Percentiles rank a stretch among this genome's conserved stretches.
Conservation (phyloP, 371 early-diverging fungal genomes). For the Rhizomucor miehei region DNA sequence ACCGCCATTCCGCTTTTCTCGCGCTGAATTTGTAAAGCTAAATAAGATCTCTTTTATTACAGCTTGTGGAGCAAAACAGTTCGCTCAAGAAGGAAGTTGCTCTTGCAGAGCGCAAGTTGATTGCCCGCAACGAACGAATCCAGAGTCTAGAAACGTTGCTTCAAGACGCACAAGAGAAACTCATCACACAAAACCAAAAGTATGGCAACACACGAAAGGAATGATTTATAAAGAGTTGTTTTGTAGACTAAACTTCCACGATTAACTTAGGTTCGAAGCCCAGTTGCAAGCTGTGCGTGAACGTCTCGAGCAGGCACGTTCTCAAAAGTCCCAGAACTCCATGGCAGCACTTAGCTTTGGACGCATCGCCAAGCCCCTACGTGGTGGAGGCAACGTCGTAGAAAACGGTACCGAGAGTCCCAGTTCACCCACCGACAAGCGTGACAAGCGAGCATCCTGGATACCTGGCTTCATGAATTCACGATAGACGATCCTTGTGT, state of each 20-base stretch:
- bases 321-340: conserved; percentile 54
- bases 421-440: conserved; percentile 23
- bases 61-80: conserved; percentile 91
- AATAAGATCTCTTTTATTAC: background rate
- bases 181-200: conserved; percentile 78
- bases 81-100: conserved; percentile 88
- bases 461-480: conserved; percentile 33
- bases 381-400: conserved; percentile 70
- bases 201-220: conserved; percentile 40
- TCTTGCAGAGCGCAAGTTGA: conserved; percentile 85
- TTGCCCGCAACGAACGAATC: conserved; percentile 89
- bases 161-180: conserved; percentile 71
- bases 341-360: conserved; percentile 75
- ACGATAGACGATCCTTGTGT: conserved; percentile 9
- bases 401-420: conserved; percentile 16
- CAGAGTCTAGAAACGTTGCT: conserved; percentile 78
- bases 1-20: too few relatives aligned
- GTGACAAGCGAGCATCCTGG: conserved; percentile 38
- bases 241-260: too few relatives aligned
- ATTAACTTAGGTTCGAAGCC: conserved; percentile 75
- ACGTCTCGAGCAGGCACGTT: conserved; percentile 73
- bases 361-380: conserved; percentile 91
- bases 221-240: too few relatives aligned
- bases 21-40: background rate
- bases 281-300: conserved; percentile 80